Evolutionary conservation across 495 filamentous ascomycete genomes (phyloP).

Genomic region (Talaromyces borbonicus): DNA sequence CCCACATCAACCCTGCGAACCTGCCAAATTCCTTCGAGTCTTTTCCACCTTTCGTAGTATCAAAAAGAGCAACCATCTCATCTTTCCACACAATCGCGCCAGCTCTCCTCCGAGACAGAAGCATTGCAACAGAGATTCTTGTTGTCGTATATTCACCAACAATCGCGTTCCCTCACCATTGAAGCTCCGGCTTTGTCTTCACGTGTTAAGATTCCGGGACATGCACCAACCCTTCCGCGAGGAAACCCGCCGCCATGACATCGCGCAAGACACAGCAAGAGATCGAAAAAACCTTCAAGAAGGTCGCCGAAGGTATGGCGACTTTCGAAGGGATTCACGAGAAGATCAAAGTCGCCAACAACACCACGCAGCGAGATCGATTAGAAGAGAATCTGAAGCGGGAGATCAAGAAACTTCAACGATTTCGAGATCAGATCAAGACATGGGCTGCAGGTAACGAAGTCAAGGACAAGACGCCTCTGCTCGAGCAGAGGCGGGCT

Average conservation of each 20-base stretch:
- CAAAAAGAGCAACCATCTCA: not conserved
- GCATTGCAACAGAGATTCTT: too few species aligned
- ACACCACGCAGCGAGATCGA: constrained; percentile 94
- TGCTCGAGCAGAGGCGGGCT: constrained; percentile 84
- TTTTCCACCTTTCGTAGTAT: not conserved
- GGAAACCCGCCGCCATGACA: constrained; percentile 54
- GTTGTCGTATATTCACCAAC: too few species aligned
- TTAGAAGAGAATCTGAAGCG: constrained; percentile 94
- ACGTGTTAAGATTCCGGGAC: not conserved
- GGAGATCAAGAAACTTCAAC: constrained; percentile 98
- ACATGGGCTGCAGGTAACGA: constrained; percentile 95
- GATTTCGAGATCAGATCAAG: constrained; percentile 97
- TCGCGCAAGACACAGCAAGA: constrained; percentile 92
- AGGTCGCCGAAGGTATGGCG: constrained; percentile 82
- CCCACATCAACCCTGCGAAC: not conserved
- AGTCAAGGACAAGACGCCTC: constrained; percentile 95
- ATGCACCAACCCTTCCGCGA: constrained; percentile 12
- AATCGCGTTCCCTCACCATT: too few species aligned
- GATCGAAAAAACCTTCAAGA: constrained; percentile 98
- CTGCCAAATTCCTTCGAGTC: not conserved
- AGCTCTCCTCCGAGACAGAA: not conserved
- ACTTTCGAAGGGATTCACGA: constrained; percentile 91
- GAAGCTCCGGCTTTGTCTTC: not conserved
- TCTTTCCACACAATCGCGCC: not conserved
- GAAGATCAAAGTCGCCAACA: constrained; percentile 83